Evolutionary conservation across 441 rosid genomes (phyloP).

Genomic region (Populus hybrid): DNA sequence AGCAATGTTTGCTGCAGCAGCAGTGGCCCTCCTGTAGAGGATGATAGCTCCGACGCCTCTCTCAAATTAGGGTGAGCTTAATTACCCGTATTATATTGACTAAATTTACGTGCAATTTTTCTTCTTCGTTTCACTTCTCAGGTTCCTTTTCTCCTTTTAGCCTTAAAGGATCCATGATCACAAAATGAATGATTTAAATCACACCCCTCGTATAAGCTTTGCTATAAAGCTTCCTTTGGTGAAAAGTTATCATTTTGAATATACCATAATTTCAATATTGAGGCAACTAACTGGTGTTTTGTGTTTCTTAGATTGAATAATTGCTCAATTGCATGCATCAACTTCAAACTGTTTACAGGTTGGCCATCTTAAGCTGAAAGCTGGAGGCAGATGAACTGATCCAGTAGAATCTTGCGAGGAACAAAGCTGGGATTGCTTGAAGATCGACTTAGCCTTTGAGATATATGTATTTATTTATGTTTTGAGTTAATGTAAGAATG

Average conservation of each 20-base stretch:
- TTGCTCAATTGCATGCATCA: not conserved
- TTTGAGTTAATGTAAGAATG: not conserved
- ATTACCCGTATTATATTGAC: too few species aligned
- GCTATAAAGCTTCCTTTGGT: too few species aligned
- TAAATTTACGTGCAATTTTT: not conserved
- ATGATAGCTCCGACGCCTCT: conserved; percentile 57
- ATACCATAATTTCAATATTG: not conserved
- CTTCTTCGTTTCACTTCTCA: not conserved
- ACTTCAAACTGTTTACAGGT: not conserved
- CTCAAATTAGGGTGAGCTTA: conserved; percentile 51
- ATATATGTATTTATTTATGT: not conserved
- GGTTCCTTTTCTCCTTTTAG: not conserved
- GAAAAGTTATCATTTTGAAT: too few species aligned
- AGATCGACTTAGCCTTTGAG: not conserved
- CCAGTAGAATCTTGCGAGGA: not conserved
- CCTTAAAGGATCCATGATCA: not conserved
- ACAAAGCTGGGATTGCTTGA: not conserved
- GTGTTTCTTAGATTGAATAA: not conserved
- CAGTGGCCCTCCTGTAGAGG: conserved; percentile 48
- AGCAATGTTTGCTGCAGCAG: conserved; percentile 43
- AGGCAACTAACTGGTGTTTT: not conserved
- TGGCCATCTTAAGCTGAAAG: not conserved
- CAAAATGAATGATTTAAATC: not conserved
- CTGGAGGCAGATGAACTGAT: not conserved
- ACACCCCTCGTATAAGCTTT: not conserved